phyloP scores from a whole-genome alignment of 2,329 filamentous ascomycete genomes.

The Aphanocladium album region DNA sequence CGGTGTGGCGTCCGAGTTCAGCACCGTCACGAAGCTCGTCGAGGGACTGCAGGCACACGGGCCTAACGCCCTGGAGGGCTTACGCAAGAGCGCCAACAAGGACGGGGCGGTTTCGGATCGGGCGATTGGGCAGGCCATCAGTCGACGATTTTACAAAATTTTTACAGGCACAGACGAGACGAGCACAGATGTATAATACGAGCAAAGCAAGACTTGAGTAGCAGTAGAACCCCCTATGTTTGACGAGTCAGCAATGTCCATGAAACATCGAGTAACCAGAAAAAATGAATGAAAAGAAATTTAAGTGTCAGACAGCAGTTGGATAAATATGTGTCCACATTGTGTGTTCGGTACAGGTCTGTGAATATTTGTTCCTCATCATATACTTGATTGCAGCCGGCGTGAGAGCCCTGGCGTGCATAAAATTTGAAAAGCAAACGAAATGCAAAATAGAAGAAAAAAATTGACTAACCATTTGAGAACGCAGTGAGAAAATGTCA shows the following conservation, averaged over 20 bases:
- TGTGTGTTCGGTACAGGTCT: slow-evolving; percentile 74
- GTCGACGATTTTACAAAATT: slow-evolving; percentile 53
- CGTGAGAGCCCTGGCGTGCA: neutral
- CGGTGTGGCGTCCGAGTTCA: slow-evolving; percentile 60
- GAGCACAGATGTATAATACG: slow-evolving; percentile 47
- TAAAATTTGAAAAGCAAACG: neutral
- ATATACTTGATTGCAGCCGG: slow-evolving; percentile 35
- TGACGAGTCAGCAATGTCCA: slow-evolving; percentile 8
- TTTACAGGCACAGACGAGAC: slow-evolving; percentile 53
- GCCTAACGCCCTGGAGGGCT: slow-evolving; percentile 55
- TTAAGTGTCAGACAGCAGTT: slow-evolving; percentile 73
- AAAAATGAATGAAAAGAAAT: slow-evolving; percentile 16
- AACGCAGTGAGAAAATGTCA: neutral
- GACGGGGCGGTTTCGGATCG: slow-evolving; percentile 53
- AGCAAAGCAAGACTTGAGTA: neutral
- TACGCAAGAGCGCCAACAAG: slow-evolving; percentile 52
- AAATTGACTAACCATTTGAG: slow-evolving; percentile 34
- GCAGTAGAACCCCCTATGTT: neutral
- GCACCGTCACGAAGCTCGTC: slow-evolving; percentile 53
- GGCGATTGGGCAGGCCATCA: slow-evolving; percentile 53
- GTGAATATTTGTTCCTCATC: slow-evolving; percentile 69
- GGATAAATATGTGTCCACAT: slow-evolving; percentile 68
- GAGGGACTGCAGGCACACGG: slow-evolving; percentile 54
- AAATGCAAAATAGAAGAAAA: slow-evolving; percentile 18
- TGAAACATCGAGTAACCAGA: slow-evolving; percentile 9